These are phyloP conservation scores for Malus sylvestris DNA, from an alignment of 306 rosid genomes.

Conservation along the genomic window DNA sequence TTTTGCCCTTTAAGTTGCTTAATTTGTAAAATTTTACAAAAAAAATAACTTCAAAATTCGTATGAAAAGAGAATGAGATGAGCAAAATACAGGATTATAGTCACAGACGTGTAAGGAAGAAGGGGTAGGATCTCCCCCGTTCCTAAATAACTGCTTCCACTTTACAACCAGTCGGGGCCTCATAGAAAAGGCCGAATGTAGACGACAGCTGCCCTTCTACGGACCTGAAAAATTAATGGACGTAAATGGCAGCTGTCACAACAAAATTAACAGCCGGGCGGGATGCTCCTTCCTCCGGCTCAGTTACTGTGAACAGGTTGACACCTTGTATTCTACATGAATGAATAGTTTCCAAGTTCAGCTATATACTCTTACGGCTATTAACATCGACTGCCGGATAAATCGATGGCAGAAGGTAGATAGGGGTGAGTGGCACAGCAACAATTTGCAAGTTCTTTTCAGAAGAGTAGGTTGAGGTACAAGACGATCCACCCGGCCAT, in stretches of 20 bases:
- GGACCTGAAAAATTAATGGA: neutral
- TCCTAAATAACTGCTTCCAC: neutral
- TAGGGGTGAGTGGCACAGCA: neutral
- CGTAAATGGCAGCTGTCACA: neutral
- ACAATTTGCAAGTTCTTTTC: constrained; percentile 5
- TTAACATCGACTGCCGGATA: neutral
- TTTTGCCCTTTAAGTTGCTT: too few relatives aligned
- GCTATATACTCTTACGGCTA: constrained; percentile 2
- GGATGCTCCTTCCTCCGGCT: neutral
- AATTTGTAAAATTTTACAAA: too few relatives aligned
- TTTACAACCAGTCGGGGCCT: neutral
- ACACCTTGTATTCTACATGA: neutral
- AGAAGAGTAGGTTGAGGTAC: constrained; percentile 70
- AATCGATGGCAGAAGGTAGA: neutral
- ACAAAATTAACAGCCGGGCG: neutral
- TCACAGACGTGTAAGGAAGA: neutral
- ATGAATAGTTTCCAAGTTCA: neutral
- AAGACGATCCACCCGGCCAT: constrained; percentile 89
- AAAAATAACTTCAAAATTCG: neutral
- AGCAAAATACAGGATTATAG: too few relatives aligned
- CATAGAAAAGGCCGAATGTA: neutral
- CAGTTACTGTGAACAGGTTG: neutral
- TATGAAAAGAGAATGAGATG: neutral
- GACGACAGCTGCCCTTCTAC: neutral
- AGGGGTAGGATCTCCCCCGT: neutral